These are phyloP conservation scores for Wallacemonas sp. DNA, from an alignment of 208 protist species.

Conservation along the genomic window DNA sequence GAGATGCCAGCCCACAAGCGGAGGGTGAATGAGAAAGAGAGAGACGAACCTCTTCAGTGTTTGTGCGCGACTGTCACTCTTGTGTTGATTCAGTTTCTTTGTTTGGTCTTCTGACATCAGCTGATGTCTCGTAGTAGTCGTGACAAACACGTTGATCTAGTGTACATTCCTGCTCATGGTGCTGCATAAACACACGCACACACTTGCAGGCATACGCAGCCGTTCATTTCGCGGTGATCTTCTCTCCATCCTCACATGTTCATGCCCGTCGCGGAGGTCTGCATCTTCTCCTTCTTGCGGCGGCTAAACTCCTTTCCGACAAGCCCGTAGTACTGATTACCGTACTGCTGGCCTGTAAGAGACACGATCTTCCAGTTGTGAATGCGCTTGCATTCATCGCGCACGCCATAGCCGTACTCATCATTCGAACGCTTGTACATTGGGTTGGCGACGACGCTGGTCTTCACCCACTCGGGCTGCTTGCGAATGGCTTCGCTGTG, in stretches of 20 bases:
- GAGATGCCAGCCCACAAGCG: too few species aligned
- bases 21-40: too few species aligned
- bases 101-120: too few species aligned
- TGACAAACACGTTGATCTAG: too few species aligned
- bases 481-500: conserved; percentile 33
- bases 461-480: conserved; percentile 32
- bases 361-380: conserved; percentile 72
- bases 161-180: too few species aligned
- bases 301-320: conserved; percentile 66
- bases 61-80: too few species aligned
- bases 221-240: too few species aligned
- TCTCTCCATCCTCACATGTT: conserved; percentile 62
- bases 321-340: conserved; percentile 71
- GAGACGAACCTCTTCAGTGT: too few species aligned
- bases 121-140: too few species aligned
- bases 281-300: conserved; percentile 34
- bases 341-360: conserved; percentile 68
- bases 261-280: conserved; percentile 61
- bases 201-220: too few species aligned
- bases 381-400: conserved; percentile 58
- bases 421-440: conserved; percentile 82
- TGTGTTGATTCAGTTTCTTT: too few species aligned
- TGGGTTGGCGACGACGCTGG: conserved; percentile 43
- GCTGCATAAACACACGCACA: too few species aligned
- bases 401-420: conserved; percentile 64